Percentiles rank a stretch among this genome's conserved stretches.
phyloP scores from a whole-genome alignment of 2,329 filamentous ascomycete genomes.

The Aspergillus tamarii region DNA sequence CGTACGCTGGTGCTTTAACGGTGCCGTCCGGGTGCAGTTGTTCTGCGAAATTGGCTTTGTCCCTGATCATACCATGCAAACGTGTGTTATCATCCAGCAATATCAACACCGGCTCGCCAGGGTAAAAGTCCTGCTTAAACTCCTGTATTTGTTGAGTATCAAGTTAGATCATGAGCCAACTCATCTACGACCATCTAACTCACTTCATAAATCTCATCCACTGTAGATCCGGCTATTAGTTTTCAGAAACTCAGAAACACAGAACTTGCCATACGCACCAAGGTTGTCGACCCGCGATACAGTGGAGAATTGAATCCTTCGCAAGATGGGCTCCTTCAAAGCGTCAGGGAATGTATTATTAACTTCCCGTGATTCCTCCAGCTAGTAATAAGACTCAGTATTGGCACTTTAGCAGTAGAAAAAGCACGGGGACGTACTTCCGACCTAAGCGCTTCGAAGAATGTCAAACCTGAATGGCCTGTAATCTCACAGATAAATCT shows the following conservation, averaged over 20 bases:
- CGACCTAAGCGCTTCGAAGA: slow-evolving; percentile 89
- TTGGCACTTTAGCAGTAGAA: slow-evolving; percentile 8
- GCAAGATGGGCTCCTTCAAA: slow-evolving; percentile 85
- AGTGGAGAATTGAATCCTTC: slow-evolving; percentile 88
- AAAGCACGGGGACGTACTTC: slow-evolving; percentile 65
- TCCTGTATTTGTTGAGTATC: slow-evolving; percentile 46
- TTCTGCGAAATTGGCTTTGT: slow-evolving; percentile 77
- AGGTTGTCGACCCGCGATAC: slow-evolving; percentile 85
- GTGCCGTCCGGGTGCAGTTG: slow-evolving; percentile 67
- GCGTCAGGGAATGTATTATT: slow-evolving; percentile 90
- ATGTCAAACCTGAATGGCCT: slow-evolving; percentile 85
- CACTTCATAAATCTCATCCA: slow-evolving; percentile 56
- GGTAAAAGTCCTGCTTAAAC: slow-evolving; percentile 89
- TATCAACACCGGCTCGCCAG: slow-evolving; percentile 80
- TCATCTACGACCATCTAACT: slow-evolving; percentile 18
- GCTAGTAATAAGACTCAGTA: slow-evolving; percentile 48
- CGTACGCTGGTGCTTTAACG: slow-evolving; percentile 67
- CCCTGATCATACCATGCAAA: slow-evolving; percentile 74
- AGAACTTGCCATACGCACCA: slow-evolving; percentile 47
- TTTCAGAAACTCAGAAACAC: slow-evolving; percentile 3
- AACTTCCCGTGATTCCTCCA: slow-evolving; percentile 81
- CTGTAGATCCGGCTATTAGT: slow-evolving; percentile 33
- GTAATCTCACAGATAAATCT: slow-evolving; percentile 96
- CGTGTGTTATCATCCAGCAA: slow-evolving; percentile 70
- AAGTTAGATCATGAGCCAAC: slow-evolving; percentile 14